phyloP scores from a whole-genome alignment of 352 stramenopile species.

The Phytophthora ohioensis region DNA sequence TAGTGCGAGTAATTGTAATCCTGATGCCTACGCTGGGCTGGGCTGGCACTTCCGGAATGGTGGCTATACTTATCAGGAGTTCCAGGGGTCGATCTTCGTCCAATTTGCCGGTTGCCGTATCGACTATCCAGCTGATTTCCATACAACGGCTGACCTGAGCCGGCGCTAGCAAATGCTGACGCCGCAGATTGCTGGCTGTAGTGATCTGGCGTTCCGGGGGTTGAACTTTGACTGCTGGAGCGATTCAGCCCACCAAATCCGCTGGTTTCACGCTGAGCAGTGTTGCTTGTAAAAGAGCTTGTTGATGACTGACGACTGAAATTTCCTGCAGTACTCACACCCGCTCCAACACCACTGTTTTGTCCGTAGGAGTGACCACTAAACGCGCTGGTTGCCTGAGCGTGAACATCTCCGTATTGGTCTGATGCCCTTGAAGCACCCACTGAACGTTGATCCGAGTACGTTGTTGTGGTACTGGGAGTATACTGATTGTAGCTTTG shows the following conservation, averaged over 20 bases:
- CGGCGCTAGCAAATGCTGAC: slow-evolving; percentile 19
- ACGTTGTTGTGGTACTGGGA: slow-evolving; percentile 14
- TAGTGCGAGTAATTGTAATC: slow-evolving; percentile 16
- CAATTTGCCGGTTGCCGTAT: slow-evolving; percentile 25
- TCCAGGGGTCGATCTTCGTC: slow-evolving; percentile 20
- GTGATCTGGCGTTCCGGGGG: slow-evolving; percentile 26
- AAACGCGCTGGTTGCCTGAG: slow-evolving; percentile 20
- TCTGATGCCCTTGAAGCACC: slow-evolving; percentile 9
- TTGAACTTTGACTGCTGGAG: slow-evolving; percentile 19
- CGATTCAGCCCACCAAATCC: slow-evolving; percentile 24
- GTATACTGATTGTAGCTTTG: slow-evolving; percentile 31
- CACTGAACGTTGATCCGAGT: slow-evolving; percentile 17
- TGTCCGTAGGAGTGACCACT: slow-evolving; percentile 26
- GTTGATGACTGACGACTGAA: slow-evolving; percentile 39
- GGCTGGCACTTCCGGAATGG: slow-evolving; percentile 24
- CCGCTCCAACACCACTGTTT: slow-evolving; percentile 7
- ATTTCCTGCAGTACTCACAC: slow-evolving; percentile 7
- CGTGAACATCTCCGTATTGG: slow-evolving; percentile 11
- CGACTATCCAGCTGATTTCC: slow-evolving; percentile 16
- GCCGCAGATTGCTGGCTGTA: slow-evolving; percentile 28
- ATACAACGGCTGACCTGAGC: slow-evolving; percentile 19
- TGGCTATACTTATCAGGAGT: slow-evolving; percentile 30
- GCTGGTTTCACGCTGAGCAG: slow-evolving; percentile 20
- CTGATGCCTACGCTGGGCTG: slow-evolving; percentile 24
- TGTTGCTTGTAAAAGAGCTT: slow-evolving; percentile 31